Evolutionary conservation across 2,329 filamentous ascomycete species (phyloP).

Genomic region (Monilinia fructigena): DNA sequence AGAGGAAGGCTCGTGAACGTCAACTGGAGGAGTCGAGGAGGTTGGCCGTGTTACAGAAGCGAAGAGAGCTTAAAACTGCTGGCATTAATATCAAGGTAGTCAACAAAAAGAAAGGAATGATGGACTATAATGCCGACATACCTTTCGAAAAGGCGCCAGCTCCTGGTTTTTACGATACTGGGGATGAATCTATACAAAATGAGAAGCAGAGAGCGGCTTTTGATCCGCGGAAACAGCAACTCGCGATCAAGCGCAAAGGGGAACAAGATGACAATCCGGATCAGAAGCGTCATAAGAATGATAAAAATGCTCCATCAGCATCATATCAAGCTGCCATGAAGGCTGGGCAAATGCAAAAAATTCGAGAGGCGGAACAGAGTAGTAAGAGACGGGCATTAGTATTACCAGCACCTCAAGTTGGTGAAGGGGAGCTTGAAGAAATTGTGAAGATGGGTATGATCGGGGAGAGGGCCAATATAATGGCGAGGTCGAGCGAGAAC

Average conservation of each 20-base stretch:
- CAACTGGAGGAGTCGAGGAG: slow-evolving; percentile 93
- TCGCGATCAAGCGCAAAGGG: slow-evolving; percentile 89
- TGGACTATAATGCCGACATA: slow-evolving; percentile 99
- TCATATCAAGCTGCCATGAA: slow-evolving; percentile 85
- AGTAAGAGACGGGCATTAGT: slow-evolving; percentile 85
- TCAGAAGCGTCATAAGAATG: slow-evolving; percentile 81
- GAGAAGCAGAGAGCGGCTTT: slow-evolving; percentile 82
- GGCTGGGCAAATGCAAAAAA: slow-evolving; percentile 90
- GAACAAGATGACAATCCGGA: slow-evolving; percentile 80
- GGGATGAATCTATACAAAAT: slow-evolving; percentile 76
- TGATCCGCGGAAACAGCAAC: slow-evolving; percentile 88
- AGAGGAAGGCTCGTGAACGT: slow-evolving; percentile 91
- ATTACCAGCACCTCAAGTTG: slow-evolving; percentile 85
- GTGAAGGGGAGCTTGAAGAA: slow-evolving; percentile 89
- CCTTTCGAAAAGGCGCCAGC: slow-evolving; percentile 93
- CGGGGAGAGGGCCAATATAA: slow-evolving; percentile 76
- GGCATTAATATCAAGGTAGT: slow-evolving; percentile 97
- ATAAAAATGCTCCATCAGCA: slow-evolving; percentile 76
- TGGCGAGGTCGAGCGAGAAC: slow-evolving; percentile 77
- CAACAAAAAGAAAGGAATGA: slow-evolving; percentile 89
- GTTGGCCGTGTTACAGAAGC: slow-evolving; percentile 87
- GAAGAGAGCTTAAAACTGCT: slow-evolving; percentile 92
- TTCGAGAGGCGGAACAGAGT: slow-evolving; percentile 93
- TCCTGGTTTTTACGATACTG: slow-evolving; percentile 89
- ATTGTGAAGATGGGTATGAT: slow-evolving; percentile 99